These are phyloP conservation scores for Echinosophora koreensis DNA, from an alignment of 306 rosid species.

Conservation along the genomic window DNA sequence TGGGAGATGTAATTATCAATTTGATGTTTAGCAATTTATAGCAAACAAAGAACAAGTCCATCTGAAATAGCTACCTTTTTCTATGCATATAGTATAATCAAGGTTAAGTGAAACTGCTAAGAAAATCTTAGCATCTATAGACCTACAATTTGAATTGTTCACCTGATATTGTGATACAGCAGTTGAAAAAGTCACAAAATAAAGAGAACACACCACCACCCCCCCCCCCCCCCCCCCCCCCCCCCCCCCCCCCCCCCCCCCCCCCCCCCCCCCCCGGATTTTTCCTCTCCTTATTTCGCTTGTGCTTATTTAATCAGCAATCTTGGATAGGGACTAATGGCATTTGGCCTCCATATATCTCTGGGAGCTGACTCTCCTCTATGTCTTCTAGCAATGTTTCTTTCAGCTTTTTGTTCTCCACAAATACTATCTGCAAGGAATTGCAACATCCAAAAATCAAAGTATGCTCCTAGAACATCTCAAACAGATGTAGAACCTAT, in stretches of 20 bases:
- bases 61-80: not conserved
- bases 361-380: constrained; percentile 84
- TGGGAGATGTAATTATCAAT: not conserved
- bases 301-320: too few relatives aligned
- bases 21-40: not conserved
- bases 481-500: constrained; percentile 3
- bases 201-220: too few relatives aligned
- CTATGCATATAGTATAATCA: constrained; percentile 6
- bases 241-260: too few relatives aligned
- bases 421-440: constrained; percentile 69
- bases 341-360: constrained; percentile 70
- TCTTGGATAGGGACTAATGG: constrained; percentile 73
- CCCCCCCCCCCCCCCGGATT: too few relatives aligned
- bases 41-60: constrained; percentile 30
- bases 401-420: constrained; percentile 64
- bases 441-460: constrained; percentile 28
- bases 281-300: too few relatives aligned
- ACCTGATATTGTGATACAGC: not conserved
- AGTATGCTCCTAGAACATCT: constrained; percentile 11
- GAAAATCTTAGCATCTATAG: constrained; percentile 1
- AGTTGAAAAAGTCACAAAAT: too few relatives aligned
- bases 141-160: not conserved
- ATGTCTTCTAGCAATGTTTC: constrained; percentile 72
- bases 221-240: too few relatives aligned
- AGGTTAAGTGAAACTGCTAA: constrained; percentile 6